A percentile compares a stretch with the other conserved stretches of the same genome.
These are phyloP conservation scores for Lasiosphaeria miniovina DNA, from an alignment of 495 filamentous ascomycete species.

Conservation along the genomic window DNA sequence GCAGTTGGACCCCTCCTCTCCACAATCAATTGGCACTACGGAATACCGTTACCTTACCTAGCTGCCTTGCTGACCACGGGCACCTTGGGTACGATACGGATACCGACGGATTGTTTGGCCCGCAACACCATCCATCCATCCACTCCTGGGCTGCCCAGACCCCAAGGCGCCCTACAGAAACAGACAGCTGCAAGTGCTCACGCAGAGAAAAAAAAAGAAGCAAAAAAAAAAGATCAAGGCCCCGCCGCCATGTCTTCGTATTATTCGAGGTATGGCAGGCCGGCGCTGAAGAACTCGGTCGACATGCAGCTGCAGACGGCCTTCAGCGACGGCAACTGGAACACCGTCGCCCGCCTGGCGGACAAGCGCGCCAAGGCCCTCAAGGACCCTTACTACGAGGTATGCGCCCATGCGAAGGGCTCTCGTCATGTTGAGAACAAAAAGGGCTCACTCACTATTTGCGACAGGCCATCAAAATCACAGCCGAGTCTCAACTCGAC, in stretches of 20 bases:
- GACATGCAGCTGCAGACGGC: constrained; percentile 39
- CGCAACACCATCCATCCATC: too few species aligned
- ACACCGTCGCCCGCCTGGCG: constrained; percentile 38
- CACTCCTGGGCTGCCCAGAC: too few species aligned
- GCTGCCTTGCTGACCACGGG: too few species aligned
- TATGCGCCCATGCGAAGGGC: constrained; percentile 18
- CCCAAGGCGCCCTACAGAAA: neutral
- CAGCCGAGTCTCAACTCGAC: constrained; percentile 44
- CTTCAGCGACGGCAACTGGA: constrained; percentile 44
- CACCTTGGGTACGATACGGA: too few species aligned
- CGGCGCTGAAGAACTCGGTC: constrained; percentile 36
- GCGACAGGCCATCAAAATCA: constrained; percentile 42
- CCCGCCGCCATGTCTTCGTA: constrained; percentile 26
- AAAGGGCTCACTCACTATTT: constrained; percentile 8
- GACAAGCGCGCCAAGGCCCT: constrained; percentile 37
- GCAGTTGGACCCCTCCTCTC: too few species aligned
- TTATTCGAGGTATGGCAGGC: constrained; percentile 22
- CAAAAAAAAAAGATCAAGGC: neutral
- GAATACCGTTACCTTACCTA: too few species aligned
- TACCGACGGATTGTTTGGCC: too few species aligned
- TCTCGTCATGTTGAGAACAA: neutral
- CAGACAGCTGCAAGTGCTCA: neutral
- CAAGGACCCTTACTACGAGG: constrained; percentile 49
- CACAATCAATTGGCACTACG: too few species aligned
- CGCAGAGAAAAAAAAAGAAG: too few species aligned